A percentile compares a stretch with the other conserved stretches of the same genome.
These are phyloP conservation scores for Plectosphaerella sp. DNA, from an alignment of 2,329 filamentous ascomycete genomes.

Conservation along the genomic window DNA sequence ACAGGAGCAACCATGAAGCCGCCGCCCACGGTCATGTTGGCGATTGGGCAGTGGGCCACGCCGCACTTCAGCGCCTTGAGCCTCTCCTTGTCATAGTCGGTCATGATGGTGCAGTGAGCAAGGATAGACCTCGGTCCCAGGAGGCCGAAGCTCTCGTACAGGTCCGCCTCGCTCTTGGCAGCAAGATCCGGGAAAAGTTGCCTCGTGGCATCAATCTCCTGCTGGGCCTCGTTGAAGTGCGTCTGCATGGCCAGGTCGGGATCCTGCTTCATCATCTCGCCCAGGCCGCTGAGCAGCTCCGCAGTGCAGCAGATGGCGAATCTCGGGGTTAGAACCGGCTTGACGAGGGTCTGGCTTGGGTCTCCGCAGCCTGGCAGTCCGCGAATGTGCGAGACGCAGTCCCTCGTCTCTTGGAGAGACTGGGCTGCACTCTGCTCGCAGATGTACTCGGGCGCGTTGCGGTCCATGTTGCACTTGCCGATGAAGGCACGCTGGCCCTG, in stretches of 20 bases:
- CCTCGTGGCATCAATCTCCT: slow-evolving; percentile 52
- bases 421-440: slow-evolving; percentile 39
- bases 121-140: slow-evolving; percentile 54
- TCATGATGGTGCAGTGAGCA: slow-evolving; percentile 63
- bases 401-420: slow-evolving; percentile 43
- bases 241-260: slow-evolving; percentile 55
- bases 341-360: slow-evolving; percentile 35
- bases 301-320: slow-evolving; percentile 58
- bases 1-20: slow-evolving; percentile 60
- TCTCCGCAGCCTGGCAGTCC: slow-evolving; percentile 27
- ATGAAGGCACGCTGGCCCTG: slow-evolving; percentile 56
- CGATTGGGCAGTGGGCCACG: slow-evolving; percentile 59
- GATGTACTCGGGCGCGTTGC: slow-evolving; percentile 51
- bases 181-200: slow-evolving; percentile 50
- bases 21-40: slow-evolving; percentile 59
- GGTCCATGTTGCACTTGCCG: slow-evolving; percentile 59
- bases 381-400: slow-evolving; percentile 43
- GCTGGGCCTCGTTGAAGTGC: slow-evolving; percentile 61
- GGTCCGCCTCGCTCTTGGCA: slow-evolving; percentile 46
- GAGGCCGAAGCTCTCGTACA: slow-evolving; percentile 53
- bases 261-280: slow-evolving; percentile 44
- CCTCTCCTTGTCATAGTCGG: slow-evolving; percentile 46
- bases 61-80: slow-evolving; percentile 47
- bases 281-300: slow-evolving; percentile 50
- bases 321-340: slow-evolving; percentile 50